Evolutionary conservation across 345 rosid genomes (phyloP).

Genomic region (Hypericum androsaemum): DNA sequence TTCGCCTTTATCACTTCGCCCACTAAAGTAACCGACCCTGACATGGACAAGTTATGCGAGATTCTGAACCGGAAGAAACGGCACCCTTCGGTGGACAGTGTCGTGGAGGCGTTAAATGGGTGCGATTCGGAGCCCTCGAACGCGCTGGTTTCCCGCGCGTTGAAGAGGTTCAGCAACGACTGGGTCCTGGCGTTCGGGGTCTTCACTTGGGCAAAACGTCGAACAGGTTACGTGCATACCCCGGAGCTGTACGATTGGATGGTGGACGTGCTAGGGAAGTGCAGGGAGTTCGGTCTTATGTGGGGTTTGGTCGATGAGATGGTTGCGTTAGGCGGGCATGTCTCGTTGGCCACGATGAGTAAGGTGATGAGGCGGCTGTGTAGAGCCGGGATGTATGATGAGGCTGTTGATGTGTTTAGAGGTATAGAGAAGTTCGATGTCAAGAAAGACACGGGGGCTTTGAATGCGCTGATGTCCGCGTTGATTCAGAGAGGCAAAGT

Average conservation of each 20-base stretch:
- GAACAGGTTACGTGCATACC: conserved; percentile 49
- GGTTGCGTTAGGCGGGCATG: conserved; percentile 28
- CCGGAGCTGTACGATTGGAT: conserved; percentile 36
- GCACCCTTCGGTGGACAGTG: conserved; percentile 23
- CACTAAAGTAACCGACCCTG: too few species aligned
- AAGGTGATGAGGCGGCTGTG: conserved; percentile 68
- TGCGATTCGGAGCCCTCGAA: conserved; percentile 30
- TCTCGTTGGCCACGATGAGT: conserved; percentile 49
- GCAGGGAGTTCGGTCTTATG: conserved; percentile 46
- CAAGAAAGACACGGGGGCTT: conserved; percentile 29
- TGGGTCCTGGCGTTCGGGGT: conserved; percentile 54
- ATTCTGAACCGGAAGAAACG: too few species aligned
- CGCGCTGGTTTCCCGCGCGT: conserved; percentile 35
- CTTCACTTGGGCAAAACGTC: conserved; percentile 76
- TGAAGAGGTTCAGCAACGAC: conserved; percentile 52
- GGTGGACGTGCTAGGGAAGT: conserved; percentile 64
- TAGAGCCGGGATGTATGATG: conserved; percentile 36
- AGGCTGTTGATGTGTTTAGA: conserved; percentile 52
- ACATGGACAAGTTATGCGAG: too few species aligned
- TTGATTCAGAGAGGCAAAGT: conserved; percentile 57
- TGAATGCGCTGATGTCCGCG: conserved; percentile 64
- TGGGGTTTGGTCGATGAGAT: conserved; percentile 55
- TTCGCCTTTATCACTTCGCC: too few species aligned
- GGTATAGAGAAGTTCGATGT: conserved; percentile 49
- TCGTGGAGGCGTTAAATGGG: conserved; percentile 30